A percentile compares a stretch with the other conserved stretches of the same genome.
These are phyloP conservation scores for Ceratobasidium sp. DNA, from an alignment of 1,284 basidiomycete genomes.

Conservation along the genomic window DNA sequence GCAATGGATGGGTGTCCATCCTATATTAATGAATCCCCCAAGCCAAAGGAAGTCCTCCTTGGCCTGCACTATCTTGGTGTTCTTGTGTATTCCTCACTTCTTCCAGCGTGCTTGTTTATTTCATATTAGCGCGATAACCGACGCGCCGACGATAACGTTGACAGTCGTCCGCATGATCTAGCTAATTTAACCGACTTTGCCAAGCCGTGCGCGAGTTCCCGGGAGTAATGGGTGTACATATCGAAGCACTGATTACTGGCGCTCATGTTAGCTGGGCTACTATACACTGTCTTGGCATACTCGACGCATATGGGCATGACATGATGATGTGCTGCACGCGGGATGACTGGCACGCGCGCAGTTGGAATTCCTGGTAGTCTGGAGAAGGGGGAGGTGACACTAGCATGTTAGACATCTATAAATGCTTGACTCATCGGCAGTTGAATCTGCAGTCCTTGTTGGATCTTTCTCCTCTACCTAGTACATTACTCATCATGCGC, in stretches of 20 bases:
- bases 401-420: not conserved
- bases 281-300: slow-evolving; percentile 6
- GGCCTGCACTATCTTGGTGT: not conserved
- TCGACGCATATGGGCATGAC: slow-evolving; percentile 18
- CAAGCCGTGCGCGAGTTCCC: slow-evolving; percentile 2
- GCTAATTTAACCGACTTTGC: slow-evolving; percentile 15
- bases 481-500: slow-evolving; percentile 4
- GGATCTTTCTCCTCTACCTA: not conserved
- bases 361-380: too few relatives aligned
- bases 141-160: not conserved
- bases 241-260: not conserved
- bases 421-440: not conserved
- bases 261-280: not conserved
- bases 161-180: not conserved
- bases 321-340: not conserved
- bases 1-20: not conserved
- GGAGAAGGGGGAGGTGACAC: not conserved
- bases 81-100: not conserved
- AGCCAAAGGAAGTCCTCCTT: slow-evolving; percentile 11
- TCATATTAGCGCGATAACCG: not conserved
- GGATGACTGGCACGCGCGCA: not conserved
- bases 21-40: not conserved
- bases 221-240: not conserved
- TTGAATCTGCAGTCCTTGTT: not conserved
- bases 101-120: slow-evolving; percentile 14